Conservation (phyloP, 495 filamentous ascomycete genomes). For the Talaromyces proteolyticus region DNA sequence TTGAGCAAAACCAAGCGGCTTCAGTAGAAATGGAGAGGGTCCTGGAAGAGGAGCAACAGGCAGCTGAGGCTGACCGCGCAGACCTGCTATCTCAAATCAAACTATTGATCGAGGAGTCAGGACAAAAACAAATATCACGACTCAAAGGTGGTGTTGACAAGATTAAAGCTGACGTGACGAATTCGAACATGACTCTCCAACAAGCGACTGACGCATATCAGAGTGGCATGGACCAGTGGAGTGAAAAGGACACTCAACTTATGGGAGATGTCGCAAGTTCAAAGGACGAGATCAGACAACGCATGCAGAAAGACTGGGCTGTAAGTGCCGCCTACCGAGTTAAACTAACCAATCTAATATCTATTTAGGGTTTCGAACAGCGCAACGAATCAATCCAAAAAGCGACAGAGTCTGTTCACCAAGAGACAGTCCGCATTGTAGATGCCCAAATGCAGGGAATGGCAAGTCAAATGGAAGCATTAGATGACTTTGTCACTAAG, state of each 20-base stretch:
- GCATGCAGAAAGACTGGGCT: constrained; percentile 84
- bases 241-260: constrained; percentile 58
- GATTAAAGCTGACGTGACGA: constrained; percentile 56
- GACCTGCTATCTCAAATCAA: constrained; percentile 71
- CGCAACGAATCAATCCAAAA: constrained; percentile 74
- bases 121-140: constrained; percentile 66
- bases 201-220: constrained; percentile 58
- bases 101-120: constrained; percentile 64
- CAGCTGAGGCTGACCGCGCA: constrained; percentile 68
- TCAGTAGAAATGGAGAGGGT: constrained; percentile 63
- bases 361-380: constrained; percentile 60
- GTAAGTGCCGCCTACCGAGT: constrained; percentile 40
- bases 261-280: constrained; percentile 65
- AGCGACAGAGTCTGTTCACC: constrained; percentile 80
- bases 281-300: constrained; percentile 68
- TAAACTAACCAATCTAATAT: constrained; percentile 17
- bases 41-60: constrained; percentile 67
- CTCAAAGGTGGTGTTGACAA: constrained; percentile 53
- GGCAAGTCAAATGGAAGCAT: constrained; percentile 74
- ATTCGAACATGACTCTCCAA: constrained; percentile 57
- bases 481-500: constrained; percentile 85
- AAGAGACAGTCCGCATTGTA: constrained; percentile 86
- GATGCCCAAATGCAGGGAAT: constrained; percentile 84
- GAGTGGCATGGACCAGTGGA: constrained; percentile 71
- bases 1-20: constrained; percentile 59